Percentiles rank a stretch among this genome's conserved stretches.
These are phyloP conservation scores for Chlorella sp. DNA, from an alignment of 139 green algal genomes.

Conservation along the genomic window DNA sequence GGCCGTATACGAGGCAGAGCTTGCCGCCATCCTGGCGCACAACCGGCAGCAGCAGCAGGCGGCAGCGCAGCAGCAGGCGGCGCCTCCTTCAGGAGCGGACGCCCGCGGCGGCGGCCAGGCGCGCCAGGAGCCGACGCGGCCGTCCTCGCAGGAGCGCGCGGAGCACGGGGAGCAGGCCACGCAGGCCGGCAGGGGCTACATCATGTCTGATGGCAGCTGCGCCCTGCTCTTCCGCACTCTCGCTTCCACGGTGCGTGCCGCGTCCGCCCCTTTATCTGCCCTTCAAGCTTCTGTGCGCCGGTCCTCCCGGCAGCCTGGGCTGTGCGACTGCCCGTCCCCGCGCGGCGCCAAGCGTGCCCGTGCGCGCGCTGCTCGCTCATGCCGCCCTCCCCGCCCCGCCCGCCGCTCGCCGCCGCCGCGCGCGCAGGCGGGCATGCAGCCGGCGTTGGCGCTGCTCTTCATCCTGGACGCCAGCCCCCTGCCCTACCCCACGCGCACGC, in stretches of 20 bases:
- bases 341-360: no score
- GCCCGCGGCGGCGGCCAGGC: neutral
- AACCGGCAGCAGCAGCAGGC: conserved; percentile 8
- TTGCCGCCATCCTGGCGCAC: conserved; percentile 7
- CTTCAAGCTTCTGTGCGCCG: no score
- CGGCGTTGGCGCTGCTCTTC: conserved; percentile 7
- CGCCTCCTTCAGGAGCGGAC: neutral
- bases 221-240: neutral
- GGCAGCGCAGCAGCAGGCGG: neutral
- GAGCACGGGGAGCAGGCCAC: no score
- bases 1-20: conserved; percentile 23
- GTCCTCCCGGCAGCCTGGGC: no score
- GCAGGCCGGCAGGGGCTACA: neutral
- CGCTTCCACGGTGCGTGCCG: neutral
- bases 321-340: no score
- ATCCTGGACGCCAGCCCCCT: neutral
- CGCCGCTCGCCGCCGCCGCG: no score
- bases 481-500: conserved; percentile 3
- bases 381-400: no score
- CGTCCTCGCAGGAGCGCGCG: neutral
- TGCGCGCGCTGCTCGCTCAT: no score
- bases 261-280: no score
- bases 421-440: conserved; percentile 21
- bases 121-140: no score
- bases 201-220: neutral